Conservation (phyloP, 306 rosid genomes). For the Lathyrus sativus region DNA sequence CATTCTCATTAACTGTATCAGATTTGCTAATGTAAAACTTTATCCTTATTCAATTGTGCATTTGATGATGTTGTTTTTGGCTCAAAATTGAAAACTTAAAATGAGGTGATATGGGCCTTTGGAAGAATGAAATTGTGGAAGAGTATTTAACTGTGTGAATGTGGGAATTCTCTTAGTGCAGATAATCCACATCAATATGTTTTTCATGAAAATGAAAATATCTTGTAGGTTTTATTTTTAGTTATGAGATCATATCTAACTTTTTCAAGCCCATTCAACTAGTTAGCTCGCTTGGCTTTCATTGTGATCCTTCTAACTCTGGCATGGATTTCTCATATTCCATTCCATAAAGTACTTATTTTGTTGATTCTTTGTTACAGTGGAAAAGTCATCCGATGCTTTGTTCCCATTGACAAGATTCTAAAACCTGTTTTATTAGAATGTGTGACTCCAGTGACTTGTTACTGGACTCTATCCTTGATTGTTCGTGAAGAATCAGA, state of each 20-base stretch:
- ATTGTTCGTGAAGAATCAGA: slow-evolving; percentile 66
- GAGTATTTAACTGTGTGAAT: not conserved
- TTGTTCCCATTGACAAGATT: slow-evolving; percentile 80
- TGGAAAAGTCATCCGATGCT: slow-evolving; percentile 66
- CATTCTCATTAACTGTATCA: not conserved
- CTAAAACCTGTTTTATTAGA: slow-evolving; percentile 76
- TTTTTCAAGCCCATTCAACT: slow-evolving; percentile 22
- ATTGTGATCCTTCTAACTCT: not conserved
- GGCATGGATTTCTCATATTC: not conserved
- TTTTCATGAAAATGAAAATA: slow-evolving; percentile 1
- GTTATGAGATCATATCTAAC: slow-evolving; percentile 24
- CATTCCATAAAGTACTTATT: not conserved
- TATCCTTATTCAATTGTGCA: not conserved
- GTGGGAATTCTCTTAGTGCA: not conserved
- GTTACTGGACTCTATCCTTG: slow-evolving; percentile 84
- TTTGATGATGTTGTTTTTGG: not conserved
- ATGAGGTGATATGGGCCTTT: not conserved
- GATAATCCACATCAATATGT: not conserved
- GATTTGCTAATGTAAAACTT: not conserved
- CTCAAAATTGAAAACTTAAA: not conserved
- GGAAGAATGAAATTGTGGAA: not conserved
- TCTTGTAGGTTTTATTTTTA: not conserved
- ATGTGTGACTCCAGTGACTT: slow-evolving; percentile 87
- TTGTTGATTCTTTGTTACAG: slow-evolving; percentile 37
- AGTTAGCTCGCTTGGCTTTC: slow-evolving; percentile 25